Percentiles rank a stretch among this genome's conserved stretches.
Evolutionary conservation across 2,329 filamentous ascomycete species (phyloP).

Genomic region (Claviceps arundinis): DNA sequence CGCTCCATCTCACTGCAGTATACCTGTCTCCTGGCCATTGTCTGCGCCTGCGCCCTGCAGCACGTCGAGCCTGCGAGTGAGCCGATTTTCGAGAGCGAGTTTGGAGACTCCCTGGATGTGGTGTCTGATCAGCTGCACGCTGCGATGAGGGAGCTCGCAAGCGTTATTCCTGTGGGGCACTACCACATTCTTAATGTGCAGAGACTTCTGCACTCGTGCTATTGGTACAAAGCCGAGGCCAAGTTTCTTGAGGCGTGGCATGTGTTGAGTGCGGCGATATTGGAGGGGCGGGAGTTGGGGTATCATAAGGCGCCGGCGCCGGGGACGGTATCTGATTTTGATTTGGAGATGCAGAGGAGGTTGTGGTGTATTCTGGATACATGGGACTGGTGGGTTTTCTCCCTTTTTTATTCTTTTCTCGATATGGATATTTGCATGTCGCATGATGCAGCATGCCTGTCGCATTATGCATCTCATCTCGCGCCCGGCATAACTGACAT

Average conservation of each 20-base stretch:
- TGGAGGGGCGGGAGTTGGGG: slow-evolving; percentile 18
- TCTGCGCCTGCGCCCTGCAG: slow-evolving; percentile 18
- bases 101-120: slow-evolving; percentile 9
- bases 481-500: too few relatives aligned
- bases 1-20: slow-evolving; percentile 15
- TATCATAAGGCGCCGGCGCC: slow-evolving; percentile 12
- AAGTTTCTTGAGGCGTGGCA: slow-evolving; percentile 19
- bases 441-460: too few relatives aligned
- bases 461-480: too few relatives aligned
- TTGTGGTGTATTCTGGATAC: slow-evolving; percentile 20
- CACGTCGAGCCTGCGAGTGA: slow-evolving; percentile 13
- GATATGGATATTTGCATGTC: too few relatives aligned
- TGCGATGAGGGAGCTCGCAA: slow-evolving; percentile 14
- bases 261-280: slow-evolving; percentile 17
- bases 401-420: too few relatives aligned
- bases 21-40: slow-evolving; percentile 16
- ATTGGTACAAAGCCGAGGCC: slow-evolving; percentile 22
- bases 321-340: slow-evolving; percentile 14
- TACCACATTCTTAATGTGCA: slow-evolving; percentile 18
- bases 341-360: slow-evolving; percentile 18
- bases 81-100: slow-evolving; percentile 10
- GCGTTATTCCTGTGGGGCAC: slow-evolving; percentile 14
- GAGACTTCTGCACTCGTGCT: slow-evolving; percentile 17
- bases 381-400: slow-evolving; percentile 19
- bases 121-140: slow-evolving; percentile 15